These are phyloP conservation scores for Phaseolus lunatus DNA, from an alignment of 306 rosid genomes.

Conservation along the genomic window DNA sequence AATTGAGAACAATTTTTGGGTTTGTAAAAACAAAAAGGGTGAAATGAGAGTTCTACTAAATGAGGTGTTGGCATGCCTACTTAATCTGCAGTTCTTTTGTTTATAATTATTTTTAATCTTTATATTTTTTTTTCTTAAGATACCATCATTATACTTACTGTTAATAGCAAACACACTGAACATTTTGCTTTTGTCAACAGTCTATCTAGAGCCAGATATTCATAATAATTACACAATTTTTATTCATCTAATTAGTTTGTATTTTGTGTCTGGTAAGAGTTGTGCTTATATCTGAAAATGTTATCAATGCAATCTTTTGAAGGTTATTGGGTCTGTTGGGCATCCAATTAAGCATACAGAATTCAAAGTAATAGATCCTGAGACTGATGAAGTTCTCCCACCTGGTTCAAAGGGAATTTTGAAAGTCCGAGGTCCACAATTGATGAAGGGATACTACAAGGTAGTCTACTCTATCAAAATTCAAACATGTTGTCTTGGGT, in stretches of 20 bases:
- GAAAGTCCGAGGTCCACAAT: slow-evolving; percentile 81
- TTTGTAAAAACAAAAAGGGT: background rate
- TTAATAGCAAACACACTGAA: slow-evolving; percentile 31
- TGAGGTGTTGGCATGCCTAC: background rate
- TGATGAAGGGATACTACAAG: slow-evolving; percentile 96
- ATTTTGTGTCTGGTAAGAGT: slow-evolving; percentile 36
- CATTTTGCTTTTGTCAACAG: slow-evolving; percentile 1
- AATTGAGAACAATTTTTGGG: slow-evolving; percentile 5
- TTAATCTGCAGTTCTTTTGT: background rate
- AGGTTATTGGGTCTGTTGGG: slow-evolving; percentile 97
- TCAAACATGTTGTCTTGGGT: slow-evolving; percentile 3
- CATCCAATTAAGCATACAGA: slow-evolving; percentile 81
- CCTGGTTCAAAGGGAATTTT: slow-evolving; percentile 86
- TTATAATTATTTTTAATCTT: slow-evolving; percentile 1
- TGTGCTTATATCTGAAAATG: slow-evolving; percentile 50
- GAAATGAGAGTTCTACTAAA: slow-evolving; percentile 3
- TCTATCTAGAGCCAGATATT: slow-evolving; percentile 29
- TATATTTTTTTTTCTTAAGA: background rate
- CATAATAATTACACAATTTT: slow-evolving; percentile 20
- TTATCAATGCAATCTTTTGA: slow-evolving; percentile 57
- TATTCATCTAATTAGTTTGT: slow-evolving; percentile 31
- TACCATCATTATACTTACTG: background rate
- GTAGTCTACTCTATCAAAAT: slow-evolving; percentile 52
- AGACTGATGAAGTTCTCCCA: slow-evolving; percentile 76
- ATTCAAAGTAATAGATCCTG: slow-evolving; percentile 75